These are phyloP conservation scores for Candida railenensis DNA, from an alignment of 805 yeast species.

Conservation along the genomic window DNA sequence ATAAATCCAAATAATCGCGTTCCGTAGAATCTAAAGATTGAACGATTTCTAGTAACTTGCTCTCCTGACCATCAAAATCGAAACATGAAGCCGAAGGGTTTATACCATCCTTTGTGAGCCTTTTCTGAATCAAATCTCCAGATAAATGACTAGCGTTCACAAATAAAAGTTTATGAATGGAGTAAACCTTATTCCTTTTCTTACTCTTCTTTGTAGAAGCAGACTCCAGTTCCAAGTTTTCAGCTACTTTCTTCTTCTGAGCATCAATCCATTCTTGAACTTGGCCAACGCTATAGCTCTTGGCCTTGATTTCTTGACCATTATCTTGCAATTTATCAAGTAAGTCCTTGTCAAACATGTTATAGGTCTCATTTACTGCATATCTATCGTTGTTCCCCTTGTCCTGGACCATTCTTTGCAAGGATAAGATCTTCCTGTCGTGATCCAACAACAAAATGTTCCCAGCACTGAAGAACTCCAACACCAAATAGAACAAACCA, in stretches of 20 bases:
- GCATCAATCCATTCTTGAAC: conserved; percentile 39
- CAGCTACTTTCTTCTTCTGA: conserved; percentile 26
- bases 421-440: conserved; percentile 61
- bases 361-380: conserved; percentile 74
- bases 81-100: conserved; percentile 42
- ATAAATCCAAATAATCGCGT: conserved; percentile 31
- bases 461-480: conserved; percentile 96
- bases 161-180: conserved; percentile 71
- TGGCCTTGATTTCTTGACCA: conserved; percentile 8
- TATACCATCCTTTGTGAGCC: conserved; percentile 46
- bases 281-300: conserved; percentile 25
- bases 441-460: conserved; percentile 78
- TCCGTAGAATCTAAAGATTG: conserved; percentile 50
- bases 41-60: conserved; percentile 30
- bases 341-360: conserved; percentile 48
- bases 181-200: conserved; percentile 43
- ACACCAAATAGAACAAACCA: conserved; percentile 70
- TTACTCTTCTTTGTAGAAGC: conserved; percentile 22
- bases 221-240: conserved; percentile 5
- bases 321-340: conserved; percentile 36
- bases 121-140: conserved; percentile 70
- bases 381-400: conserved; percentile 61
- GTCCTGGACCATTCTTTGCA: conserved; percentile 78
- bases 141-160: conserved; percentile 72
- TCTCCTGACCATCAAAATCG: conserved; percentile 22